Evolutionary conservation across 257 asterid genomes (phyloP), one percentile per base, ranked within the genome.

Genomic region (Solanum corneliomulleri): DNA sequence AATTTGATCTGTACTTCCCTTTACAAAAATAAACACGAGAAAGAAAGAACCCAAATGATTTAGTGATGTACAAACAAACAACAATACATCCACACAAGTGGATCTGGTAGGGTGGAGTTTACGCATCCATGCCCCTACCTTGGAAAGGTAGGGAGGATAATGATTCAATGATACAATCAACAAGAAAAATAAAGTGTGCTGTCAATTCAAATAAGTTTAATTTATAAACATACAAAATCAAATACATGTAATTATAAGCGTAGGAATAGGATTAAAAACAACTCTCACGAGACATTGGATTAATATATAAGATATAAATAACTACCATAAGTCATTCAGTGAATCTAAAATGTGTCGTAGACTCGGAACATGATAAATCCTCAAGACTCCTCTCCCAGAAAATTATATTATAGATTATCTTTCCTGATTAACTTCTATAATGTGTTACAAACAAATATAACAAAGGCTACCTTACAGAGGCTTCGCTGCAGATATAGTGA

Each of bases 1-100:
- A 96, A 96, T 89, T 89, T 92, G 90, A 97, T 89, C 75, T 86
- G 93, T 49, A 89, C 82, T 70, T 89, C 92, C 85, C 85, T 90
- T 89, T 98, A 85, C 93, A 85, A 77, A 81, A 23, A 82, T 90
- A 78, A 52, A 52, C 89, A 78, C 33, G 78, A 86, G 18, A 78
- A 56, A 76, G 81, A 52, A 84, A 49, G 74, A 82, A 80, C 45
- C 81, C 69, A 42, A 49, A 75, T 49, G 87, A 75, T 58, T 84
- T 25, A 18, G 74, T 33, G 58, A 33, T 37, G 90, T n/a, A 68
- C 74, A 68, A 68, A 66, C 37, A 66, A 66, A 27, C 39, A 68
- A 27, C 15, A 62, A 62, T 20, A 66, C 15, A 68, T 14, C 74
- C 70, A 6, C 31, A 62, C 16, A 6, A 62, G 33, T n/a, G 69